phyloP scores from a whole-genome alignment of 345 rosid genomes.

The Eucalyptus paniculata region DNA sequence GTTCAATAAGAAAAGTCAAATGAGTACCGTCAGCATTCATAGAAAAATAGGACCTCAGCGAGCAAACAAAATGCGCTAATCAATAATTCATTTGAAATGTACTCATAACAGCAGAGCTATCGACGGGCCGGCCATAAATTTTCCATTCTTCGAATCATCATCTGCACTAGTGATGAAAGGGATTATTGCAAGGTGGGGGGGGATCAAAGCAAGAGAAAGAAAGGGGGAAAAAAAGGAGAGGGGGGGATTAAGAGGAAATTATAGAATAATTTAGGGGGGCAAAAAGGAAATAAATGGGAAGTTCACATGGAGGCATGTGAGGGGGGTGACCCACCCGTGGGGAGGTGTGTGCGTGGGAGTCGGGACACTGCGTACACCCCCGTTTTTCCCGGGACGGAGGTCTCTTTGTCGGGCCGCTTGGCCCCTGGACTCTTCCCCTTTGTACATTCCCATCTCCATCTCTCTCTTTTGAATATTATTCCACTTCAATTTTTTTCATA shows the following conservation, averaged over 20 bases:
- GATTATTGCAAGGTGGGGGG: background rate
- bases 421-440: background rate
- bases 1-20: background rate
- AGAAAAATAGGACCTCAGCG: too few relatives aligned
- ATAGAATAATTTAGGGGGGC: too few relatives aligned
- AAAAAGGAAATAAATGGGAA: background rate
- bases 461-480: background rate
- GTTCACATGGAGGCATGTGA: conserved; percentile 76
- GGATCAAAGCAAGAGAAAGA: background rate
- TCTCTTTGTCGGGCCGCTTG: conserved; percentile 34
- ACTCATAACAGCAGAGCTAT: background rate
- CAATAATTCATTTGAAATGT: background rate
- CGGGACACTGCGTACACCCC: conserved; percentile 27
- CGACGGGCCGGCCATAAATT: background rate
- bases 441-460: background rate
- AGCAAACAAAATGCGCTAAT: too few relatives aligned
- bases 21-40: background rate
- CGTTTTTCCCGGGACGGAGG: conserved; percentile 67
- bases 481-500: background rate
- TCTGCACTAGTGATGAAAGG: background rate
- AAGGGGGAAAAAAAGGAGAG: background rate
- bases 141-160: background rate
- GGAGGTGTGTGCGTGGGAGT: conserved; percentile 12
- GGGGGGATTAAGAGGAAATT: background rate
- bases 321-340: conserved; percentile 18